Evolutionary conservation across 176 grass and related monocot genomes (phyloP), one percentile per base, ranked within the genome.

Genomic region (Carex scoparia): DNA sequence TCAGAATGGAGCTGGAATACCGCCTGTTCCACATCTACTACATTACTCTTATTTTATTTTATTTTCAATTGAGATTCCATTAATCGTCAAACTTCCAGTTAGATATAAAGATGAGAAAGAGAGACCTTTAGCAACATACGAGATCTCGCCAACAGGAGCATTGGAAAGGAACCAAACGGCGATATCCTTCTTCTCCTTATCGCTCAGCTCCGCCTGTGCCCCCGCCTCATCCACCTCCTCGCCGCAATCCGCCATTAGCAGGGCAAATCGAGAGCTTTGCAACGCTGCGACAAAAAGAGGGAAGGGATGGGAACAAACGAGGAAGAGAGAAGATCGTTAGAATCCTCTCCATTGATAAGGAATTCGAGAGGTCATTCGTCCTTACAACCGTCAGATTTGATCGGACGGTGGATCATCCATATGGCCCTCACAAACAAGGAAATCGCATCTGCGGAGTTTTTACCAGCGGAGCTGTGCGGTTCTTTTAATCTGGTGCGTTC

Each of bases 101-200:
- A 7, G 2, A 7, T 3, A 59, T 8, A 63, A 42, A 23, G 60
- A 68, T 28, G 5, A 59, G 59, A 18, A 12, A n/a, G 1, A 65
- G 31, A 81, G 80, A 91, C 96, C 96, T 91, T 95, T 99, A 86
- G 93, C 96, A 88, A 99, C 90, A 85, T 99, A 99, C 79, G 90
- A 85, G 91, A 99, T 99, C 93, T 99, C 96, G 65, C 96, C 96
- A 89, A 90, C 81, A 15, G 96, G 96, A 10, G 96, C 93, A 85
- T 92, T 99, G 79, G 88, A 83, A 81, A 99, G 96, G 88, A 99
- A 99, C 96, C 93, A 99, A 40, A 89, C 81, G 81, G 96, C 93
- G 85, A 99, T 95, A 84, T 94, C 93, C 81, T 79, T 80, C 80
- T 95, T 99, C 87, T 98, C 89, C 61, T 76, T 53, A 83, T 93